Base-by-base conservation (phyloP, 2,329 filamentous ascomycete species). In the Ophiostoma perfectum region DNA sequence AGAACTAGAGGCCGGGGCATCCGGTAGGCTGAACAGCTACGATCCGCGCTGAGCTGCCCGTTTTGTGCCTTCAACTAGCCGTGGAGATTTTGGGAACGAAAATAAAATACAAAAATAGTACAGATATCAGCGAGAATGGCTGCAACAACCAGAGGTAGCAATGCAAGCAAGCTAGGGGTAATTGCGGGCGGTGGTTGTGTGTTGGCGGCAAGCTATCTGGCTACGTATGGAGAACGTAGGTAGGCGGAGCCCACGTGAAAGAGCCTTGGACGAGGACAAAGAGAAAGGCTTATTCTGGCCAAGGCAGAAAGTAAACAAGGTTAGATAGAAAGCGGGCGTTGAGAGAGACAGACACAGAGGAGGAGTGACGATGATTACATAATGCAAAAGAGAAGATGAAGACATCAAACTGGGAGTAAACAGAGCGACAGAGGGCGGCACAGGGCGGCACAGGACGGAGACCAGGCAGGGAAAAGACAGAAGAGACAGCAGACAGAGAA, bases 161-260 rank as follows among this genome's bases (percentile, higher is more conserved):
- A 16, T 38, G 27, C 49, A 55, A 55, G 18, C 49, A 47, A 55
- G 49, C 49, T 55, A 55, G 49, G 49, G 27, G n/a, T 55, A 55
- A 14, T 47, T 47, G 49, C 27, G 27, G 5, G 9, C 27, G 14
- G 27, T 27, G 27, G 9, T 16, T 60, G 55, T 9, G 55, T 38
- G 27, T 60, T 60, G 55, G 49, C 27, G 55, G 55, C 55, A 60
- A 60, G 27, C 55, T 60, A 36, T 27, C 55, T 60, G 55, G 55
- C 27, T 38, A 60, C 49, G 14, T 47, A 60, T 38, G 55, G 55
- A 60, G 45, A 38, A 27, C 27, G 27, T 27, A 36, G 55, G 55
- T 27, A 0, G 55, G 55, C 55, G 55, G 55, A 38, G 27, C 27
- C 55, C 27, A 38, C 27, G 52, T 27, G 27, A 27, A 11, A 39